These are phyloP conservation scores for Flaveria floridana DNA, from an alignment of 140 eudicot genomes.

Conservation along the genomic window DNA sequence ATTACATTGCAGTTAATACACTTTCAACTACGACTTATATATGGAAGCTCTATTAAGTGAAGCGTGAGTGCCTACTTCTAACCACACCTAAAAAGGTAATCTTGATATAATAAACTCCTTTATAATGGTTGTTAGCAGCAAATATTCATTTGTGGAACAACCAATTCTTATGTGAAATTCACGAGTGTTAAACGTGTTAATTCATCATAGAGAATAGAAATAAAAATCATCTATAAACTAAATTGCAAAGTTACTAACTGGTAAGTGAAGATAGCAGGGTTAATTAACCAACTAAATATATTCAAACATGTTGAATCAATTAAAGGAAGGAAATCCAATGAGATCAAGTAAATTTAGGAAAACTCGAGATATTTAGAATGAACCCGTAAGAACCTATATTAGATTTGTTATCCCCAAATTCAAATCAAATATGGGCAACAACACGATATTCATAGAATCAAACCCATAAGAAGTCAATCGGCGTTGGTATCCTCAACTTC, in stretches of 20 bases:
- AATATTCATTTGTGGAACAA: slow-evolving; percentile 1
- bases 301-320: not conserved
- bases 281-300: not conserved
- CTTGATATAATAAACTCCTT: not conserved
- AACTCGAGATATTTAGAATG: not conserved
- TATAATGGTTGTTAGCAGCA: not conserved
- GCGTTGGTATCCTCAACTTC: not conserved
- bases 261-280: not conserved
- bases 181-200: not conserved
- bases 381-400: not conserved
- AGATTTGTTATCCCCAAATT: not conserved
- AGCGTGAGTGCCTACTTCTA: not conserved
- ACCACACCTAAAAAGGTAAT: not conserved
- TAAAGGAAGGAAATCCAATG: not conserved
- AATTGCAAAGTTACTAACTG: not conserved
- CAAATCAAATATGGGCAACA: not conserved
- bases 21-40: not conserved
- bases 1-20: not conserved
- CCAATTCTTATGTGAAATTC: not conserved
- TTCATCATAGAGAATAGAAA: not conserved
- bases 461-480: not conserved
- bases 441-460: not conserved
- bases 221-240: not conserved
- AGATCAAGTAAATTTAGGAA: not conserved
- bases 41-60: not conserved